Evolutionary conservation across 2,329 filamentous ascomycete species (phyloP).

Genomic region (Exophiala viscosa): DNA sequence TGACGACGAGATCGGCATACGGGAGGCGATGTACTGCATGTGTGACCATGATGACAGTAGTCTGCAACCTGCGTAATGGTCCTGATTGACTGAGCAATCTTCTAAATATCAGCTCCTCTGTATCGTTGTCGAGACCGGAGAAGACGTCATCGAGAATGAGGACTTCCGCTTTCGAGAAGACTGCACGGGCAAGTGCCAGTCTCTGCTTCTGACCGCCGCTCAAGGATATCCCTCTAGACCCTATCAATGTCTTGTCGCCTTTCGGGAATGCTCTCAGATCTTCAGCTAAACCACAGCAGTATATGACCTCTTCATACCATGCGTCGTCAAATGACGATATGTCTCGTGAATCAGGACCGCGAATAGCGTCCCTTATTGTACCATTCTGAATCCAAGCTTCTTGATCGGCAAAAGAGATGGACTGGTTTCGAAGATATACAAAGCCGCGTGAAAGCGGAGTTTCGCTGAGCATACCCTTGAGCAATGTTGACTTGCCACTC

Average conservation of each 20-base stretch:
- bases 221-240: conserved; percentile 28
- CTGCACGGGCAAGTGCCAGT: conserved; percentile 49
- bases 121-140: conserved; percentile 50
- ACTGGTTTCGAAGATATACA: conserved; percentile 15
- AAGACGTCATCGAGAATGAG: conserved; percentile 52
- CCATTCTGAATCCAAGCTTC: conserved; percentile 26
- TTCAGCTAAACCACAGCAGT: conserved; percentile 27
- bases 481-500: conserved; percentile 27
- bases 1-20: conserved; percentile 42
- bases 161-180: conserved; percentile 48
- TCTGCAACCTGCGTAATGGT: conserved; percentile 40
- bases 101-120: conserved; percentile 49
- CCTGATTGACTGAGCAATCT: conserved; percentile 46
- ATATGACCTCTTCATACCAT: conserved; percentile 32
- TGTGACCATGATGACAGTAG: conserved; percentile 38
- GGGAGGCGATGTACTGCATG: conserved; percentile 38
- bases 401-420: conserved; percentile 25
- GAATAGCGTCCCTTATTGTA: conserved; percentile 27
- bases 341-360: conserved; percentile 19
- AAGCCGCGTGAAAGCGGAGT: conserved; percentile 17
- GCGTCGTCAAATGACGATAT: conserved; percentile 15
- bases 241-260: conserved; percentile 28
- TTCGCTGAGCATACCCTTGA: conserved; percentile 27
- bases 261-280: conserved; percentile 27
- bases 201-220: conserved; percentile 33